Conservation (phyloP, 2,329 filamentous ascomycete species). For the Alternaria arborescens region DNA sequence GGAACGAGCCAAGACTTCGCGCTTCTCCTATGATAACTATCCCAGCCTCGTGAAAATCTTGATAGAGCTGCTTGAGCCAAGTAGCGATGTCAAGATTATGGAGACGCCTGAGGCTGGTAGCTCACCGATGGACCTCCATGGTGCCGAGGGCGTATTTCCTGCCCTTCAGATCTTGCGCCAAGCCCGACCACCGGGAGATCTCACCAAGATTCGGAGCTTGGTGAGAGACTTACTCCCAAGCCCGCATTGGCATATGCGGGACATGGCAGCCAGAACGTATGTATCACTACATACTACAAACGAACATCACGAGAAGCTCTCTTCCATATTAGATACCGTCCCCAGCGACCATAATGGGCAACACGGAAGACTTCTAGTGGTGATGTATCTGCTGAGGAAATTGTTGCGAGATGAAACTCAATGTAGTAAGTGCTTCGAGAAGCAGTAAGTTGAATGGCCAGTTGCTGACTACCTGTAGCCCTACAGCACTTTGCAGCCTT, state of each 20-base stretch:
- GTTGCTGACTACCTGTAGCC: slow-evolving; percentile 21
- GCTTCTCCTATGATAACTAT: slow-evolving; percentile 75
- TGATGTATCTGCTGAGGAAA: slow-evolving; percentile 44
- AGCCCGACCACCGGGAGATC: slow-evolving; percentile 69
- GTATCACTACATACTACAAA: slow-evolving; percentile 44
- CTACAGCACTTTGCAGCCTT: slow-evolving; percentile 25
- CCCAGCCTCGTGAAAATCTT: slow-evolving; percentile 71
- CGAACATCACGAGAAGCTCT: slow-evolving; percentile 34
- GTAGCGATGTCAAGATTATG: slow-evolving; percentile 37
- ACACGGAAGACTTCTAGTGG: slow-evolving; percentile 43
- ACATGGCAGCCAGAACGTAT: slow-evolving; percentile 79
- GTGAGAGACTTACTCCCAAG: slow-evolving; percentile 72
- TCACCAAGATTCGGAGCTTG: slow-evolving; percentile 64
- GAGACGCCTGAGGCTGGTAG: slow-evolving; percentile 27
- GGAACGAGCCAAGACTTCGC: slow-evolving; percentile 54
- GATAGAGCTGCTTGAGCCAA: slow-evolving; percentile 63
- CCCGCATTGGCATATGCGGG: slow-evolving; percentile 80
- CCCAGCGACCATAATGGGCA: slow-evolving; percentile 33
- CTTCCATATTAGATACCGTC: slow-evolving; percentile 27
- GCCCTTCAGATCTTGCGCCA: slow-evolving; percentile 82
- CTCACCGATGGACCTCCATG: slow-evolving; percentile 46
- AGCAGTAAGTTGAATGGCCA: neutral
- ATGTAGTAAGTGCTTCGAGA: slow-evolving; percentile 19
- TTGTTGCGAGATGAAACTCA: slow-evolving; percentile 22
- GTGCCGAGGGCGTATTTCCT: slow-evolving; percentile 77